A percentile compares a stretch with the other conserved stretches of the same genome.
phyloP scores from a whole-genome alignment of 2,329 filamentous ascomycete genomes.

The Thermothelomyces thermophilus region DNA sequence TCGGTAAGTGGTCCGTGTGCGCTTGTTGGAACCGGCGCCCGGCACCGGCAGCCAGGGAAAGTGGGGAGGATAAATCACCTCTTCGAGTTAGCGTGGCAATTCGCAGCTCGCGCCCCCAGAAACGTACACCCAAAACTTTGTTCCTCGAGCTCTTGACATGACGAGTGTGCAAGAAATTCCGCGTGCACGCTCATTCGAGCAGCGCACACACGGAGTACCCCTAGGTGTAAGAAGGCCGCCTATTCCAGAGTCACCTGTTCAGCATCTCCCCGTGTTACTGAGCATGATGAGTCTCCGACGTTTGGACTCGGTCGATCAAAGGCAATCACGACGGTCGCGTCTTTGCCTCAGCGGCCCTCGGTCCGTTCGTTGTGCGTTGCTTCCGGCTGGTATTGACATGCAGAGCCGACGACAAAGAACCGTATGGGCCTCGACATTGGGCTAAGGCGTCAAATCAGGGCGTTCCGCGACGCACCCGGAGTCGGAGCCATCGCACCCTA shows the following conservation, averaged over 20 bases:
- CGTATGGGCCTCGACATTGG: conserved; percentile 19
- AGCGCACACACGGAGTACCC: too few species aligned
- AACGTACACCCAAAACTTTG: conserved; percentile 10
- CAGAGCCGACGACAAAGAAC: not conserved
- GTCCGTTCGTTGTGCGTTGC: conserved; percentile 7
- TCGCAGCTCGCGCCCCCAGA: conserved; percentile 13
- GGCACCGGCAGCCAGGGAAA: conserved; percentile 18
- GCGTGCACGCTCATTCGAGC: too few species aligned
- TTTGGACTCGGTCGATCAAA: conserved; percentile 36
- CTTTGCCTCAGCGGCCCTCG: conserved; percentile 10
- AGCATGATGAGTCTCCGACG: conserved; percentile 31
- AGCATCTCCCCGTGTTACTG: conserved; percentile 11
- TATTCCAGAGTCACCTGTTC: not conserved
- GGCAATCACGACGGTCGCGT: conserved; percentile 25
- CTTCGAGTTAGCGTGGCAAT: conserved; percentile 17
- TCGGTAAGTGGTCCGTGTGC: conserved; percentile 27
- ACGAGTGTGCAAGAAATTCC: too few species aligned
- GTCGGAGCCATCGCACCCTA: conserved; percentile 32
- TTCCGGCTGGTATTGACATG: conserved; percentile 19
- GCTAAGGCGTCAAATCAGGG: conserved; percentile 27
- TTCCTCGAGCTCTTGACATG: not conserved
- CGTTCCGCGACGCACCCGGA: conserved; percentile 34
- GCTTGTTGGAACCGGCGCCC: conserved; percentile 20
- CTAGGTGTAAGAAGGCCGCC: not conserved
- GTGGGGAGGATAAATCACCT: conserved; percentile 13